phyloP scores from a whole-genome alignment of 1,139 yeast species.

The Suhomyces taliae region DNA sequence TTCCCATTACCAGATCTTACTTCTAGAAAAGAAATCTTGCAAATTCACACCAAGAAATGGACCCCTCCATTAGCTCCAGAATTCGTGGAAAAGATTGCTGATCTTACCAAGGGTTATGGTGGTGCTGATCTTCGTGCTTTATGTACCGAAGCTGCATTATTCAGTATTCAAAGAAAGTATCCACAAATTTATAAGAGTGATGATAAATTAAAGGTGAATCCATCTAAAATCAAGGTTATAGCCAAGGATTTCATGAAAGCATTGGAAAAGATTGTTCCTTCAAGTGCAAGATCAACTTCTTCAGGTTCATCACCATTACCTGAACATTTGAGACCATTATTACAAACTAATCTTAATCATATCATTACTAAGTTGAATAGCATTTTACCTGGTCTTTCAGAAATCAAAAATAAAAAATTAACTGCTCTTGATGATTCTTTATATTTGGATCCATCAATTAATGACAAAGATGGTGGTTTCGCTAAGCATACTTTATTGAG shows the following conservation, averaged over 20 bases:
- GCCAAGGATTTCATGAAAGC: constrained; percentile 89
- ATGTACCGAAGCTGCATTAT: constrained; percentile 93
- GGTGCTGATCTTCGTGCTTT: constrained; percentile 96
- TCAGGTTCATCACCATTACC: constrained; percentile 80
- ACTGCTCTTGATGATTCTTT: constrained; percentile 71
- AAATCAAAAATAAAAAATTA: constrained; percentile 40
- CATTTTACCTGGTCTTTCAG: constrained; percentile 51
- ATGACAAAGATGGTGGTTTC: constrained; percentile 68
- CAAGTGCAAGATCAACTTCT: constrained; percentile 84
- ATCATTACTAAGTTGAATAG: constrained; percentile 52
- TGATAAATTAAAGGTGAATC: constrained; percentile 74
- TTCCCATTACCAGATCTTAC: constrained; percentile 87
- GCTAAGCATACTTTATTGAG: constrained; percentile 61
- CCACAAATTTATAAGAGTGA: constrained; percentile 88
- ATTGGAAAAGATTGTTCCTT: constrained; percentile 83
- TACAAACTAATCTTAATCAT: constrained; percentile 48
- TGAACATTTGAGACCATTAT: constrained; percentile 61
- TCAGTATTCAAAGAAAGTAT: constrained; percentile 84
- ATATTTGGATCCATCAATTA: constrained; percentile 57
- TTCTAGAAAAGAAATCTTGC: constrained; percentile 75
- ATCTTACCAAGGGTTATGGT: constrained; percentile 91
- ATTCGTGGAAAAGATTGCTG: constrained; percentile 69
- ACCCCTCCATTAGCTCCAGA: constrained; percentile 60
- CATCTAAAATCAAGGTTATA: constrained; percentile 68
- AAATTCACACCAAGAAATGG: constrained; percentile 91